phyloP scores from a whole-genome alignment of 352 stramenopile genomes.

The Globisporangium middletonii region DNA sequence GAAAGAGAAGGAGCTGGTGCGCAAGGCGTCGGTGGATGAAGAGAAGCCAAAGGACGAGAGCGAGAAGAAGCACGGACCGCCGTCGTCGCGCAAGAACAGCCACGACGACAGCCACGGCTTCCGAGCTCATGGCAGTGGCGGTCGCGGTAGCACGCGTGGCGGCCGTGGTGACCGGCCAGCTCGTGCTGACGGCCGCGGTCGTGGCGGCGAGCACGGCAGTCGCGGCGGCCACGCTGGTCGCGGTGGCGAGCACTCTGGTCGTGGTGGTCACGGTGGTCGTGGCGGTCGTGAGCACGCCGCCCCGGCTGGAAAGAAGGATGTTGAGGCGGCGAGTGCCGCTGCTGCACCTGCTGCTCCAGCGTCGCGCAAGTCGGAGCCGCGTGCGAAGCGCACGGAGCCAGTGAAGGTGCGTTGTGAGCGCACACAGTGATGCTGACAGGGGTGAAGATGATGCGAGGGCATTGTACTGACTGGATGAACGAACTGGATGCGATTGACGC shows the following conservation, averaged over 20 bases:
- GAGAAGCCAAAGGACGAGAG: conserved; percentile 23
- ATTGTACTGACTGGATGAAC: conserved; percentile 2
- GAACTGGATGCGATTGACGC: neutral
- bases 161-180: conserved; percentile 22
- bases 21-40: conserved; percentile 12
- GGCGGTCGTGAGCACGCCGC: conserved; percentile 27
- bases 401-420: conserved; percentile 18
- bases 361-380: conserved; percentile 38
- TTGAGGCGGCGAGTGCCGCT: conserved; percentile 11
- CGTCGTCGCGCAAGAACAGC: conserved; percentile 28
- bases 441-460: neutral
- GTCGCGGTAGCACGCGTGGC: conserved; percentile 20
- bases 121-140: conserved; percentile 18
- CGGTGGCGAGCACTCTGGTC: conserved; percentile 25
- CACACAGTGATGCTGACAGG: too few species aligned
- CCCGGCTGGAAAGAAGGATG: conserved; percentile 18
- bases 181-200: conserved; percentile 21
- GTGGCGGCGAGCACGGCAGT: conserved; percentile 17
- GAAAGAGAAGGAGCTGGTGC: conserved; percentile 20
- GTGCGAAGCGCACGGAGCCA: conserved; percentile 40
- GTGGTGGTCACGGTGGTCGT: conserved; percentile 19
- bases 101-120: conserved; percentile 30
- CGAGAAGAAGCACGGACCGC: conserved; percentile 16
- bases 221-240: conserved; percentile 18
- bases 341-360: conserved; percentile 6